These are phyloP conservation scores for Kodamaea suecica DNA, from an alignment of 1,139 yeast species.

Conservation along the genomic window DNA sequence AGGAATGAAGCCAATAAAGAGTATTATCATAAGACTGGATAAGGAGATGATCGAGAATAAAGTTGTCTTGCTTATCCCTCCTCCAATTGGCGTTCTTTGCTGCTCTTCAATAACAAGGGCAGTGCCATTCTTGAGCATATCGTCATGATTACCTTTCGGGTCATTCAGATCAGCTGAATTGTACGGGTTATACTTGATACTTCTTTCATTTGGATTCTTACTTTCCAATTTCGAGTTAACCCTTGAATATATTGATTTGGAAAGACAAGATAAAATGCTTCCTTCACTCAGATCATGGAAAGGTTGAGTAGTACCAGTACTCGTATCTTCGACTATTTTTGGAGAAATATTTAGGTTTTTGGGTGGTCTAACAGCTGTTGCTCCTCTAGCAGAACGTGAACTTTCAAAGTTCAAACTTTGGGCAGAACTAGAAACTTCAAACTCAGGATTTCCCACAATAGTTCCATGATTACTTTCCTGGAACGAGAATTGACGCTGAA, in stretches of 20 bases:
- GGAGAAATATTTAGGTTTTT: too few relatives aligned
- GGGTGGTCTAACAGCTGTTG: too few relatives aligned
- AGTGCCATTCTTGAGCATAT: not conserved
- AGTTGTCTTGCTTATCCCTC: conserved; percentile 6
- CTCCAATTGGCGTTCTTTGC: not conserved
- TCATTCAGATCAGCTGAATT: not conserved
- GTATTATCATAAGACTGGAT: conserved; percentile 13
- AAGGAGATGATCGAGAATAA: conserved; percentile 9
- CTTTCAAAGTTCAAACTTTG: conserved; percentile 1
- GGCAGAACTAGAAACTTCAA: not conserved
- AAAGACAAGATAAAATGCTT: too few relatives aligned
- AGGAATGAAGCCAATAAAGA: conserved; percentile 23
- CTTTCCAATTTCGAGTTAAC: too few relatives aligned
- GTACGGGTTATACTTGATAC: not conserved
- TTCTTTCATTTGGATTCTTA: too few relatives aligned
- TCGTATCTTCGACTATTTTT: too few relatives aligned
- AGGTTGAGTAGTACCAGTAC: too few relatives aligned
- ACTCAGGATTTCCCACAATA: not conserved
- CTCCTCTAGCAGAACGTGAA: too few relatives aligned
- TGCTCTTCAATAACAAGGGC: not conserved
- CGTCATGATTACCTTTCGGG: too few relatives aligned
- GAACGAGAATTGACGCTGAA: not conserved
- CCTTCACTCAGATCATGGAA: too few relatives aligned
- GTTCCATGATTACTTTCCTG: not conserved
- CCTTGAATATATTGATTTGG: too few relatives aligned